Evolutionary conservation across 2,329 filamentous ascomycete species (phyloP).

Genomic region (Pestalotiopsis sp.): DNA sequence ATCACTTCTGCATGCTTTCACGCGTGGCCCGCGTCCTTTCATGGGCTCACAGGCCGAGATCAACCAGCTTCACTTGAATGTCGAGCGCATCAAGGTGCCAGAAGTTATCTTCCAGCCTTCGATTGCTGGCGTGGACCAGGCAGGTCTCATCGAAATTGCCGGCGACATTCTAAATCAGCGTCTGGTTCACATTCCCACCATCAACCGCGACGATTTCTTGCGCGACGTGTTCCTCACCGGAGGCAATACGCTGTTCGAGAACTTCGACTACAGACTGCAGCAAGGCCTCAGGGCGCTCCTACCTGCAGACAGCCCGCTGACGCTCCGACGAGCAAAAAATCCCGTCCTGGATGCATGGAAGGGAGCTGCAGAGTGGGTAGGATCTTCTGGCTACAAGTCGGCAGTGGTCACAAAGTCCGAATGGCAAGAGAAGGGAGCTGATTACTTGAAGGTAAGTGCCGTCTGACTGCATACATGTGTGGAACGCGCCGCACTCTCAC

Average conservation of each 20-base stretch:
- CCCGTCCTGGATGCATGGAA: slow-evolving; percentile 88
- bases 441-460: slow-evolving; percentile 81
- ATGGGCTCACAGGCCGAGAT: slow-evolving; percentile 76
- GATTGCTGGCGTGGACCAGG: slow-evolving; percentile 91
- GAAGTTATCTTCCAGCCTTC: slow-evolving; percentile 92
- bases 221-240: slow-evolving; percentile 92
- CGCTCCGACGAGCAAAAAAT: slow-evolving; percentile 73
- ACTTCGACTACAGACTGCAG: slow-evolving; percentile 81
- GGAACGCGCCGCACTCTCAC: not conserved
- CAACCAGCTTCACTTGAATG: slow-evolving; percentile 92
- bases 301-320: slow-evolving; percentile 68
- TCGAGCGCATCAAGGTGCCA: slow-evolving; percentile 91
- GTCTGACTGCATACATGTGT: slow-evolving; percentile 6
- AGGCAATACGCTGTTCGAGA: slow-evolving; percentile 84
- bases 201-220: slow-evolving; percentile 69
- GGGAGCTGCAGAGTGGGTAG: slow-evolving; percentile 86
- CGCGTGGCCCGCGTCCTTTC: slow-evolving; percentile 84
- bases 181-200: slow-evolving; percentile 55
- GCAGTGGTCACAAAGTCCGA: slow-evolving; percentile 78
- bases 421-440: slow-evolving; percentile 87
- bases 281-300: slow-evolving; percentile 74
- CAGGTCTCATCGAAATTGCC: slow-evolving; percentile 89
- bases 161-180: slow-evolving; percentile 88
- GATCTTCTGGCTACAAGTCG: slow-evolving; percentile 58
- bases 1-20: slow-evolving; percentile 85